Base-by-base conservation (phyloP, 768 basidiomycete genomes). In the Lepiota brunneoincarnata region DNA sequence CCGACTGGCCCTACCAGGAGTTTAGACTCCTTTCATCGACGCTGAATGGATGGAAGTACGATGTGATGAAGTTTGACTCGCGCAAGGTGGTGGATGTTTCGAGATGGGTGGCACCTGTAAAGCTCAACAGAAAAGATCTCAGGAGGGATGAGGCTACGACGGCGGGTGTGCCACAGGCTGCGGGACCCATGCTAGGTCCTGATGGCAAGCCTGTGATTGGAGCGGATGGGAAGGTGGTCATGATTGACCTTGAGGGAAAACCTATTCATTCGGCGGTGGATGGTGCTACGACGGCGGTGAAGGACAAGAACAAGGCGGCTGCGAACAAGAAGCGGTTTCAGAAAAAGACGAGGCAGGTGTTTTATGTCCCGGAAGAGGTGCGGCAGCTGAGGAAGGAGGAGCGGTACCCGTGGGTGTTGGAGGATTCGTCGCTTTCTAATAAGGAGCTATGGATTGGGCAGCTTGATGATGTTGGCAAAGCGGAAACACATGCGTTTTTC, bases 321-420 rank as follows among this genome's bases (percentile, higher is more conserved):
- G 79, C 76, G 10, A 51, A 74, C 57, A 89, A 86, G 78, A 89
- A 85, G 71, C 78, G 84, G 63, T 84, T 88, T 72, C 79, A 86
- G 83, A 82, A 90, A 80, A 83, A 94, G 86, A 81, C 93, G 74
- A 60, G 81, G 67, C 73, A 92, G 73, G 89, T 94, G 17, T 93
- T 87, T 71, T 79, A 84, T 57, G 86, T 93, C 1, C 83, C 89
- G 0, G 91, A 93, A 51, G 86, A 86, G 36, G 76, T 82, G 47
- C 75, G 91, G 60, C 86, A 91, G 70, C 74, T 94, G 62, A 76
- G 89, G 67, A 81, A 80, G 63, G 93, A 95, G 71, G 93, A 95
- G 71, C 75, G 89, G 58, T 90, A 89, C 68, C 93, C 93, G 2
- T 95, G 93, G 93, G 87, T 95, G 36, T 82, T 94, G 73, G 93